These are phyloP conservation scores for Lactuca sativa DNA, from an alignment of 129 eudicot species.

Conservation along the genomic window DNA sequence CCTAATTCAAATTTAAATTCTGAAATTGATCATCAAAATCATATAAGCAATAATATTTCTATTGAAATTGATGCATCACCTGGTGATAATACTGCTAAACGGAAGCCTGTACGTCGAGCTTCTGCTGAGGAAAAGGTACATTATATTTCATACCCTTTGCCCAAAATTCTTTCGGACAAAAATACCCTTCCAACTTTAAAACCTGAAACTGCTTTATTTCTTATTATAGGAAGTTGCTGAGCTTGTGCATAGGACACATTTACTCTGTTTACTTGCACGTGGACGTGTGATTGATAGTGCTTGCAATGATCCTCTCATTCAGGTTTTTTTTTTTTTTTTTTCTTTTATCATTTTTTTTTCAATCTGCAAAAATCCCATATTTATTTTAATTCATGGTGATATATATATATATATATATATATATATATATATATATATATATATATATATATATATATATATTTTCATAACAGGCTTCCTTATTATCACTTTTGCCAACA, in stretches of 20 bases:
- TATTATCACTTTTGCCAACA: conserved; percentile 74
- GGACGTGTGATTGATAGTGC: conserved; percentile 80
- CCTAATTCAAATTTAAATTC: conserved; percentile 36
- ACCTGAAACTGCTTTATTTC: conserved; percentile 1
- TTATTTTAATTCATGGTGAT: not conserved
- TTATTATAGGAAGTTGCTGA: conserved; percentile 68
- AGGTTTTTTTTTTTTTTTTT: conserved; percentile 50
- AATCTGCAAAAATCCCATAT: not conserved
- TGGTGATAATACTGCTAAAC: conserved; percentile 35
- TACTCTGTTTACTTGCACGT: conserved; percentile 84
- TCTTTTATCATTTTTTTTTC: not conserved
- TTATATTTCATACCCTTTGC: not conserved
- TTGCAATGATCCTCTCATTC: conserved; percentile 83
- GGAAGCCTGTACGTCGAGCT: conserved; percentile 68
- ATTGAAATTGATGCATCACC: conserved; percentile 76
- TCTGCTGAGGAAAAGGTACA: conserved; percentile 90
- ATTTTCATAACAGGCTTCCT: conserved; percentile 65
- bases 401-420: no score
- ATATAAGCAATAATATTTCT: conserved; percentile 42
- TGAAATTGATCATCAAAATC: conserved; percentile 20
- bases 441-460: no score
- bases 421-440: no score
- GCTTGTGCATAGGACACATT: conserved; percentile 79
- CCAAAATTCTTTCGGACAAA: not conserved
- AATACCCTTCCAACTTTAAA: not conserved